Evolutionary conservation across 257 asterid species (phyloP), one percentile per base, ranked within the genome.

Genomic region (Petunia secreta): DNA sequence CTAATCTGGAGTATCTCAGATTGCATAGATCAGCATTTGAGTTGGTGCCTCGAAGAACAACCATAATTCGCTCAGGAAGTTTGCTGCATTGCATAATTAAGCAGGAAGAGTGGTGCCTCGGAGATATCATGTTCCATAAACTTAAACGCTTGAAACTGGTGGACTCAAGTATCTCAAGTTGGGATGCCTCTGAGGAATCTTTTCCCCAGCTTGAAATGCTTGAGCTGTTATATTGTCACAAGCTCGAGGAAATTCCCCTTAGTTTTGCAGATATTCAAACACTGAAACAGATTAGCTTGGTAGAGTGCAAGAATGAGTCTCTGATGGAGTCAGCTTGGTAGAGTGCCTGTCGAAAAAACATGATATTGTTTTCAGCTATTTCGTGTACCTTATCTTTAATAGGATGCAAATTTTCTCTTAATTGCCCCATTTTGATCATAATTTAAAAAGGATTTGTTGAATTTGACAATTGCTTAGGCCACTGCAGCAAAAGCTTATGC

Each of bases 191-290:
- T 1, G 75, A 68, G n/a, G 57, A 2, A 16, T 68, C 76, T 0
- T 46, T 69, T 69, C 76, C 41, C 41, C 41, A 1, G 5, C 16
- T 69, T 44, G 76, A 69, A 44, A 69, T 9, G 9, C 76, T 68
- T 44, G 58, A n/a, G n/a, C n/a, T n/a, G n/a, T 44, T 68, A n/a
- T 68, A 44, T 7, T 68, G 76, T n/a, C 0, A 0, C 1, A 0
- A 5, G 0, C 76, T 67, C n/a, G 0, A 43, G 75, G 40, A 16
- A n/a, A 68, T 68, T 2, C 76, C 58, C 9, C n/a, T 4, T 3
- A 2, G 39, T n/a, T 68, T 68, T 14, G 76, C 16, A 16, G 57
- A 68, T 68, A 68, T 68, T 68, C 2, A 6, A n/a, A 68, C 40
- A 68, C 40, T 44, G n/a, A 44, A 44, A 8, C 75, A 68, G 40